Evolutionary conservation across 164 flowering plant species (phyloP).

Genomic region (Vitis cinerea): DNA sequence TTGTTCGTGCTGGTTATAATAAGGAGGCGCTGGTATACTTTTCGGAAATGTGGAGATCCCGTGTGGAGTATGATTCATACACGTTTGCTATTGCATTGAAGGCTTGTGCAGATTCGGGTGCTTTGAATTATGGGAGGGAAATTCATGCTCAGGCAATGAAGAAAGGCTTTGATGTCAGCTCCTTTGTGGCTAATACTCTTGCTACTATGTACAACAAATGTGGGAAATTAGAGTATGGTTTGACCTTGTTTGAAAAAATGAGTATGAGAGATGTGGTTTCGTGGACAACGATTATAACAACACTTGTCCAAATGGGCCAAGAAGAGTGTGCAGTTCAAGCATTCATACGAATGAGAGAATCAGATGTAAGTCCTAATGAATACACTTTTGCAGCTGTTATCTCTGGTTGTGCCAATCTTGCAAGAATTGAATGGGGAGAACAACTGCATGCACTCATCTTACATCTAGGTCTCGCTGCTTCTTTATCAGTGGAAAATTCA

Average conservation of each 20-base stretch:
- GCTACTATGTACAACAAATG: slow-evolving; percentile 75
- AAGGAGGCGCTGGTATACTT: slow-evolving; percentile 53
- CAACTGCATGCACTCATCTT: slow-evolving; percentile 63
- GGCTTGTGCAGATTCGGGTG: slow-evolving; percentile 68
- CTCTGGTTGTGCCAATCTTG: slow-evolving; percentile 53
- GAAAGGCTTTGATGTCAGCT: slow-evolving; percentile 49
- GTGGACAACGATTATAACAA: slow-evolving; percentile 62
- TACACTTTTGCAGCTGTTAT: slow-evolving; percentile 74
- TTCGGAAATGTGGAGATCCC: slow-evolving; percentile 57
- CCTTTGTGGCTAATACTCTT: slow-evolving; percentile 72
- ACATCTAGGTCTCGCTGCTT: slow-evolving; percentile 33
- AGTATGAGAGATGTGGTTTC: slow-evolving; percentile 63
- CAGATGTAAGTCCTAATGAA: slow-evolving; percentile 63
- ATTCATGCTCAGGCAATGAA: slow-evolving; percentile 60
- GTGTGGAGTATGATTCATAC: slow-evolving; percentile 55
- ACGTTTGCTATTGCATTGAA: slow-evolving; percentile 74
- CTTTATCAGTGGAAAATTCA: slow-evolving; percentile 73
- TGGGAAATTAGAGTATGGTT: slow-evolving; percentile 63
- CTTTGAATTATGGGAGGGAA: slow-evolving; percentile 52
- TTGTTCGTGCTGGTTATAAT: slow-evolving; percentile 55
- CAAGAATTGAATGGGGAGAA: slow-evolving; percentile 55
- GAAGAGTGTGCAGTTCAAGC: slow-evolving; percentile 46
- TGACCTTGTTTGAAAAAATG: slow-evolving; percentile 64
- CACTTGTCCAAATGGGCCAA: slow-evolving; percentile 52
- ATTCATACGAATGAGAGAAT: slow-evolving; percentile 52